Percentiles rank a stretch among this genome's conserved stretches.
Conservation (phyloP, 306 rosid genomes). For the Vigna hirtella region DNA sequence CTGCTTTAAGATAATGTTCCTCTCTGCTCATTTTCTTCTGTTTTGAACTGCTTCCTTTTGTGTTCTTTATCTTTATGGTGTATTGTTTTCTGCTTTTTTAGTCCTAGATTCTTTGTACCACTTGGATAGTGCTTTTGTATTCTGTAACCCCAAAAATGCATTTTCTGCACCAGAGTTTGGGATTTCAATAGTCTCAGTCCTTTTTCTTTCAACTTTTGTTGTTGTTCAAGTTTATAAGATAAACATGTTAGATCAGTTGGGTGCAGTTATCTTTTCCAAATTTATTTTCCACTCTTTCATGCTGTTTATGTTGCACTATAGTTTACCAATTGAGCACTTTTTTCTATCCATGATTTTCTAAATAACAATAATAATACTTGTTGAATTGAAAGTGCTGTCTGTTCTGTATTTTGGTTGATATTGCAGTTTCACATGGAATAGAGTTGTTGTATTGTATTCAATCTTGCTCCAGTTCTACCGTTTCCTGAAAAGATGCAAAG, state of each 20-base stretch:
- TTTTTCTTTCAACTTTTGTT: conserved; percentile 12
- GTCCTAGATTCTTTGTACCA: conserved; percentile 46
- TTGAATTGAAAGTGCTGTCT: conserved; percentile 2
- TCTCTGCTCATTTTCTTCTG: conserved; percentile 18
- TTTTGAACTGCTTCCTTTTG: conserved; percentile 34
- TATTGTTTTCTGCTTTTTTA: conserved; percentile 38
- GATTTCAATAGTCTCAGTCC: conserved; percentile 8
- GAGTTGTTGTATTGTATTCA: conserved; percentile 13
- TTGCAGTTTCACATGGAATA: conserved; percentile 39
- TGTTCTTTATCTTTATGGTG: conserved; percentile 40
- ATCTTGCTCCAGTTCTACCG: conserved; percentile 30
- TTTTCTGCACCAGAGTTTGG: conserved; percentile 12
- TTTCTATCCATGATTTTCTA: conserved; percentile 14
- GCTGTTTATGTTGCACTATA: conserved; percentile 6
- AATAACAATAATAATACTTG: conserved; percentile 10
- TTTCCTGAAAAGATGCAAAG: conserved; percentile 40
- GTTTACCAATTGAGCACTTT: conserved; percentile 5
- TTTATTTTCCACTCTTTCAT: not conserved
- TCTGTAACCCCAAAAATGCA: conserved; percentile 12
- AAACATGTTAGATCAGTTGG: conserved; percentile 22
- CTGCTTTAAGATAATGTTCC: conserved; percentile 39
- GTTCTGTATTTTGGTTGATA: not conserved
- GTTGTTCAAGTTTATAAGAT: conserved; percentile 25
- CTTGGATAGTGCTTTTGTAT: conserved; percentile 1
- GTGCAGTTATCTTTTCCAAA: conserved; percentile 27